phyloP scores from a whole-genome alignment of 768 basidiomycete species.

The Rhodotorula sphaerocarpa region DNA sequence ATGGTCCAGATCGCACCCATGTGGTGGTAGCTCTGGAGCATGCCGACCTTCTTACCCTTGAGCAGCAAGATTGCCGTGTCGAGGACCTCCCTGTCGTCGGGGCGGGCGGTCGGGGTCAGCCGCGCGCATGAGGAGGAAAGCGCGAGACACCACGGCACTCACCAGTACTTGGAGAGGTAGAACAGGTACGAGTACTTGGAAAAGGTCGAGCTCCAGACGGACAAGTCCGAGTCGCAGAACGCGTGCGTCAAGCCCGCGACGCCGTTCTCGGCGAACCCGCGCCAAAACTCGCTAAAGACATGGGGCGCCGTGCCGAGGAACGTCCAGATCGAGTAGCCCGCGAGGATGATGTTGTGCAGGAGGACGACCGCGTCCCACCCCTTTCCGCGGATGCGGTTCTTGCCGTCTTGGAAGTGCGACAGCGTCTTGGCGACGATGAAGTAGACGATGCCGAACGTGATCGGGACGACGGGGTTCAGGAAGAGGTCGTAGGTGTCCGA shows the following conservation, averaged over 20 bases:
- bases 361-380: slow-evolving; percentile 35
- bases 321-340: slow-evolving; percentile 38
- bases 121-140: not conserved
- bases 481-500: not conserved
- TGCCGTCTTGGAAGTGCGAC: slow-evolving; percentile 26
- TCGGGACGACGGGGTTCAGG: slow-evolving; percentile 30
- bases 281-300: slow-evolving; percentile 24
- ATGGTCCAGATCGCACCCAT: slow-evolving; percentile 34
- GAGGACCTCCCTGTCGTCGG: not conserved
- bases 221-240: slow-evolving; percentile 28
- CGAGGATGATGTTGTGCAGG: slow-evolving; percentile 38
- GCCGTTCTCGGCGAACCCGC: slow-evolving; percentile 18
- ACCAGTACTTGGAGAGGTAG: slow-evolving; percentile 33
- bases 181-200: slow-evolving; percentile 28
- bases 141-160: not conserved
- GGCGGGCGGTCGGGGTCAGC: not conserved
- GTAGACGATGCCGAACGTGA: slow-evolving; percentile 37
- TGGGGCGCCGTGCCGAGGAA: slow-evolving; percentile 30
- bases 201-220: slow-evolving; percentile 22
- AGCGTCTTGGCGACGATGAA: slow-evolving; percentile 31
- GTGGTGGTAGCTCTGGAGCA: slow-evolving; percentile 40
- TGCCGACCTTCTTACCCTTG: slow-evolving; percentile 39
- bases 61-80: slow-evolving; percentile 39
- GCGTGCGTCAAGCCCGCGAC: slow-evolving; percentile 13
- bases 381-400: slow-evolving; percentile 33